Conservation (phyloP, 805 yeast species). For the Metschnikowia similis region DNA sequence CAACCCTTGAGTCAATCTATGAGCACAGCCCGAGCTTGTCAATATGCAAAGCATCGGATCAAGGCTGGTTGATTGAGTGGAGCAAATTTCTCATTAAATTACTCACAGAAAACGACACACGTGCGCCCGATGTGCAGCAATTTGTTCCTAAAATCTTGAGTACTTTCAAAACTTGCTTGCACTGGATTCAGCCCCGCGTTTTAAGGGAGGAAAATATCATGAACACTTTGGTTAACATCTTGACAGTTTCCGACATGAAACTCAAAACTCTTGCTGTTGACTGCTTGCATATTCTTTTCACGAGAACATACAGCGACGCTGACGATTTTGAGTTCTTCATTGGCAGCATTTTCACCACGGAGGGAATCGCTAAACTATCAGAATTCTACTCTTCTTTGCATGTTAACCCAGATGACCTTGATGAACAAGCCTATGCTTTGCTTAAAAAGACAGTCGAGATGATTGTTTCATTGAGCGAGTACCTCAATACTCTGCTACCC, state of each 20-base stretch:
- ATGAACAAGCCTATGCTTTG: slow-evolving; percentile 75
- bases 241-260: slow-evolving; percentile 56
- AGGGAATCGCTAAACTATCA: slow-evolving; percentile 67
- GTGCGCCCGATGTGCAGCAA: slow-evolving; percentile 25
- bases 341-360: slow-evolving; percentile 69
- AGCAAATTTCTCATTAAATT: slow-evolving; percentile 32
- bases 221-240: slow-evolving; percentile 54
- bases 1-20: slow-evolving; percentile 57
- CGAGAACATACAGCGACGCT: slow-evolving; percentile 62
- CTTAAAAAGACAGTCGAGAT: slow-evolving; percentile 89
- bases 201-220: slow-evolving; percentile 64
- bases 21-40: slow-evolving; percentile 61
- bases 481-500: slow-evolving; percentile 48
- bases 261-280: slow-evolving; percentile 84
- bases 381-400: slow-evolving; percentile 60
- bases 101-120: slow-evolving; percentile 27
- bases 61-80: slow-evolving; percentile 91
- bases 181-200: slow-evolving; percentile 83
- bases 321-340: slow-evolving; percentile 74
- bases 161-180: slow-evolving; percentile 82
- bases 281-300: slow-evolving; percentile 82
- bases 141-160: slow-evolving; percentile 69
- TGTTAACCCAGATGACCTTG: slow-evolving; percentile 64
- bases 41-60: slow-evolving; percentile 60
- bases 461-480: slow-evolving; percentile 82